Evolutionary conservation across 441 rosid species (phyloP), one percentile per base, ranked within the genome.

Genomic region (Croton setiger): DNA sequence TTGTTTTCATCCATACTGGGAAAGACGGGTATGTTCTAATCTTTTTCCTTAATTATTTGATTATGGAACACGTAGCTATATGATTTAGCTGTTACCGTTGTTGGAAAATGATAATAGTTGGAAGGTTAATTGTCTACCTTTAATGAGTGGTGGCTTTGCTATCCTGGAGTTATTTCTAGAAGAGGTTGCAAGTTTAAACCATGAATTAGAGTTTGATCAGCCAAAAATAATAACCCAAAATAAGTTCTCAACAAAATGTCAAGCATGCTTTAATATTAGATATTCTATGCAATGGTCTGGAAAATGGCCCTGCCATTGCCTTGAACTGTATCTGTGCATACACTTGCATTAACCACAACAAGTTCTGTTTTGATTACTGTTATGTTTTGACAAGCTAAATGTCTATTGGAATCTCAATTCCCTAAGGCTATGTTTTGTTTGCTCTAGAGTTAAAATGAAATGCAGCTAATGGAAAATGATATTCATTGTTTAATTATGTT

Each of bases 1-100:
- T n/a, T 90, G 98, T 86, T 92, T 90, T 83, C 90, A 73, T 70
- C 96, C 96, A 68, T 90, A 80, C 76, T 90, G 98, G 96, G 96
- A 92, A 81, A 84, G 93, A 88, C 74, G 90, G 90, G 98, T 88
- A 81, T 70, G 80, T 71, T 68, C 7, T 48, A 17, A 11, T 59
- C 62, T 60, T 15, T 2, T 9, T 74, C 56, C 4, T 6, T 45
- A 10, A 10, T 41, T 35, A 37, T 64, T 3, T 6, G 51, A 9
- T 4, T 45, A 14, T 11, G 17, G 17, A 45, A 45, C 3, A 11
- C 17, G 0, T 45, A 45, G 17, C 11, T 45, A 9, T 15, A 45
- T 45, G 51, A 45, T 39, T 7, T 39, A 39, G 43, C 0, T 4
- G 43, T 39, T 39, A 39, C 43, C 10, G 43, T 48, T 48, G 52